Evolutionary conservation across 805 yeast species (phyloP), one percentile per base, ranked within the genome.

Genomic region (Zygotorulaspora sp.): DNA sequence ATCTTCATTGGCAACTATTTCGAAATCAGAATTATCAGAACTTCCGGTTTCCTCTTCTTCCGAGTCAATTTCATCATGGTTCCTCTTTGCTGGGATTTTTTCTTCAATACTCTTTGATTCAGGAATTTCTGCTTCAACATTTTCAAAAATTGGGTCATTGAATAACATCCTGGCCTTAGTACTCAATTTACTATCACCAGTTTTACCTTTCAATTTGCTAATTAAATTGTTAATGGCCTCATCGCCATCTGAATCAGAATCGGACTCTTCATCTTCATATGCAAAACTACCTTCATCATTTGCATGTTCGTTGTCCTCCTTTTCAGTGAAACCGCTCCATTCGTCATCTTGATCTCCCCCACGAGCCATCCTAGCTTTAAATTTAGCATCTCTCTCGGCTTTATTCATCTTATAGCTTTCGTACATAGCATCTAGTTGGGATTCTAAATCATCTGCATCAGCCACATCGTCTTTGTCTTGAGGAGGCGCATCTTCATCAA

Each of bases 381-480:
- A 72, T 33, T 75, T 80, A 7, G 88, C 80, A 58, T 81, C 82
- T 49, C 75, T 73, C 57, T 83, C 88, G 20, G 83, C 70, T 57
- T 70, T 75, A 49, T 77, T 67, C 43, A 77, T 74, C 62, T 85
- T 85, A 58, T 76, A 87, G 26, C 74, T 68, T 35, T 69, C 66
- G 57, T 89, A 89, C 96, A 88, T 85, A 43, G 70, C 72, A 58
- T 89, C 87, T 41, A 92, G 71, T 64, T 88, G 84, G 7, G 75
- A 78, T 55, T 89, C 99, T 41, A 92, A 72, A 46, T 73, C 77
- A 53, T 79, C 89, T 7, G 68, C 55, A 17, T 74, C 83, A 4
- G 62, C 79, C 17, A 47, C 63, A 18, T 63, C 71, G 30, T 63
- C 65, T 26, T 53, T 50, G 20, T 65, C 68, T 17, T 45, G 49